Percentiles rank a stretch among this genome's conserved stretches.
These are phyloP conservation scores for Letharia columbiana DNA, from an alignment of 495 filamentous ascomycete species.

Conservation along the genomic window DNA sequence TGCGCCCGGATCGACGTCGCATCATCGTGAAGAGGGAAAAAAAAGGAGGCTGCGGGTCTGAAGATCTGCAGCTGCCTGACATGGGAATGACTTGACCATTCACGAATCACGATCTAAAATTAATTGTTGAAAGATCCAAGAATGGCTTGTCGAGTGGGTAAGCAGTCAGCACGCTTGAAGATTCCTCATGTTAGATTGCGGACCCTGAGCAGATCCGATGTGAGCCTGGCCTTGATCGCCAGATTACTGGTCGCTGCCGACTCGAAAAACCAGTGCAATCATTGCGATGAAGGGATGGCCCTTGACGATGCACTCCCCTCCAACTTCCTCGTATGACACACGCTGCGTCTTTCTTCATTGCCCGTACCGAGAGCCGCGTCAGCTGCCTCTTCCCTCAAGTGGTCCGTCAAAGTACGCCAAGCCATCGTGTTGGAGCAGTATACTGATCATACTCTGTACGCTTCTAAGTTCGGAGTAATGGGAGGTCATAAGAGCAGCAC, in stretches of 20 bases:
- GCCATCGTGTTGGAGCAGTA: background rate
- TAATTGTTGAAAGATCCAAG: too few species aligned
- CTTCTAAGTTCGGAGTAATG: background rate
- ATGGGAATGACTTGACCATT: background rate
- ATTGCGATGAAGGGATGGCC: too few species aligned
- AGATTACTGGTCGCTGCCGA: background rate
- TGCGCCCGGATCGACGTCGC: background rate
- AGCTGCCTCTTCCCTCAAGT: background rate
- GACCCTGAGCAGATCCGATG: background rate
- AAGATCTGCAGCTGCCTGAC: background rate
- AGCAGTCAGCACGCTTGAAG: too few species aligned
- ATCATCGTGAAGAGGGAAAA: background rate
- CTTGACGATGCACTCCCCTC: background rate
- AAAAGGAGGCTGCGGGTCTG: background rate
- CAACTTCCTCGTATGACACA: background rate
- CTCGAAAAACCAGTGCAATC: too few species aligned
- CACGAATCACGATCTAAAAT: too few species aligned
- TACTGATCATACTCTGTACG: too few species aligned
- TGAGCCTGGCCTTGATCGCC: background rate
- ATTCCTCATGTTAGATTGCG: too few species aligned
- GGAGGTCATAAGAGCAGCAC: background rate
- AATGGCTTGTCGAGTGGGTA: too few species aligned
- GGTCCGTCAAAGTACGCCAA: background rate
- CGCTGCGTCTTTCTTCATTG: background rate
- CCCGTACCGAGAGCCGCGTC: background rate